Evolutionary conservation across 2,329 filamentous ascomycete species (phyloP).

Genomic region (Hypoxylon sp.): DNA sequence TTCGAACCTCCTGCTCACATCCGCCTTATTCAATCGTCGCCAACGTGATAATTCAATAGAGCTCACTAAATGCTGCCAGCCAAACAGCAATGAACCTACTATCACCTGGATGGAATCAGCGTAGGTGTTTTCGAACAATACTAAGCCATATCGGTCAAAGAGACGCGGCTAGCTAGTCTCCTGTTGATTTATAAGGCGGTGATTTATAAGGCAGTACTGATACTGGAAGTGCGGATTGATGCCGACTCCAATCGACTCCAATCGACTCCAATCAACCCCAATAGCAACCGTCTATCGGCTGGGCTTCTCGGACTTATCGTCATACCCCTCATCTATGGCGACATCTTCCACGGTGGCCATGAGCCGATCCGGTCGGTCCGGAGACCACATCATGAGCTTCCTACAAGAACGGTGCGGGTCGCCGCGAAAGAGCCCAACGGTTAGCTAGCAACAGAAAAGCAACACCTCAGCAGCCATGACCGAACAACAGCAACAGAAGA

Average conservation of each 20-base stretch:
- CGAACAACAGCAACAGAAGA: conserved; percentile 39
- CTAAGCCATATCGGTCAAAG: neutral
- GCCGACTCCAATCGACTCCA: conserved; percentile 11
- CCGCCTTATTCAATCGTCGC: neutral
- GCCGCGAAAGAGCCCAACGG: neutral
- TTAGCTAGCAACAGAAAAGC: neutral
- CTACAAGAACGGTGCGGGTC: conserved; percentile 25
- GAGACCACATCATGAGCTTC: conserved; percentile 21
- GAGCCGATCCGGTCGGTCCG: conserved; percentile 34
- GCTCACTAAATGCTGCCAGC: neutral
- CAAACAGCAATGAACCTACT: neutral
- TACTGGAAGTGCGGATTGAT: conserved; percentile 11
- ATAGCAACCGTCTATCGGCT: conserved; percentile 25
- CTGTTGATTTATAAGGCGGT: conserved; percentile 39
- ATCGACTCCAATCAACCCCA: neutral
- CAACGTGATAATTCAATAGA: neutral
- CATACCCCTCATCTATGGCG: conserved; percentile 48
- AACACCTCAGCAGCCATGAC: conserved; percentile 36
- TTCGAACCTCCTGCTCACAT: neutral
- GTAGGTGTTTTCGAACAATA: neutral
- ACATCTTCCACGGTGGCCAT: conserved; percentile 34
- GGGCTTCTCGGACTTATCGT: conserved; percentile 37
- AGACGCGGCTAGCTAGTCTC: conserved; percentile 1
- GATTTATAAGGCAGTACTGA: conserved; percentile 43
- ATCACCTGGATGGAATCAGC: conserved; percentile 4